Evolutionary conservation across 768 basidiomycete genomes (phyloP).

Genomic region (Tricholoma hemisulphureum): DNA sequence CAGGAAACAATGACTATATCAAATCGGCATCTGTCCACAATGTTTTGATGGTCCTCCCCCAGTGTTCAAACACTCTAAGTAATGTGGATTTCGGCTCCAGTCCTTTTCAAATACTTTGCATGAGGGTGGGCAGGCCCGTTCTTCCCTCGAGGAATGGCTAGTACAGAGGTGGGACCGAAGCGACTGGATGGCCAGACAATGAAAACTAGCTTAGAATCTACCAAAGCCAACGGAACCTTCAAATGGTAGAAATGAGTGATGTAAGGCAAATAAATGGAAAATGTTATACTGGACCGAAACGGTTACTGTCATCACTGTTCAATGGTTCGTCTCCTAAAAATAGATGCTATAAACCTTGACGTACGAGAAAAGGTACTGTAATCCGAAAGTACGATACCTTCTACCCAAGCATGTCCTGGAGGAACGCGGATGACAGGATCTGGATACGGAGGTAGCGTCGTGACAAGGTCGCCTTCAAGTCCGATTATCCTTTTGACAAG

Average conservation of each 20-base stretch:
- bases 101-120: constrained; percentile 41
- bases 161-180: constrained; percentile 33
- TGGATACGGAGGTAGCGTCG: constrained; percentile 69
- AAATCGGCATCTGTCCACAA: too few relatives aligned
- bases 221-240: constrained; percentile 46
- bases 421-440: constrained; percentile 54
- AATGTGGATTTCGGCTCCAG: constrained; percentile 32
- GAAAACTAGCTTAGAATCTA: constrained; percentile 49
- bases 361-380: background rate
- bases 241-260: background rate
- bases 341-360: background rate
- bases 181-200: constrained; percentile 54
- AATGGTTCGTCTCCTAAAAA: constrained; percentile 62
- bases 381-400: too few relatives aligned
- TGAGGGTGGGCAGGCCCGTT: constrained; percentile 25
- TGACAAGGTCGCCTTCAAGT: constrained; percentile 59
- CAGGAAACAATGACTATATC: too few relatives aligned
- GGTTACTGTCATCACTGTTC: constrained; percentile 69
- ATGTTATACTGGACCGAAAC: constrained; percentile 61
- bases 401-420: constrained; percentile 69
- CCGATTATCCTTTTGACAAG: constrained; percentile 69
- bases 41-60: too few relatives aligned
- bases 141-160: constrained; percentile 1
- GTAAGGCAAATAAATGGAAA: background rate
- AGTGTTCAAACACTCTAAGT: too few relatives aligned